Conservation (phyloP, 2,329 filamentous ascomycete species). For the Colletotrichum kahawae region DNA sequence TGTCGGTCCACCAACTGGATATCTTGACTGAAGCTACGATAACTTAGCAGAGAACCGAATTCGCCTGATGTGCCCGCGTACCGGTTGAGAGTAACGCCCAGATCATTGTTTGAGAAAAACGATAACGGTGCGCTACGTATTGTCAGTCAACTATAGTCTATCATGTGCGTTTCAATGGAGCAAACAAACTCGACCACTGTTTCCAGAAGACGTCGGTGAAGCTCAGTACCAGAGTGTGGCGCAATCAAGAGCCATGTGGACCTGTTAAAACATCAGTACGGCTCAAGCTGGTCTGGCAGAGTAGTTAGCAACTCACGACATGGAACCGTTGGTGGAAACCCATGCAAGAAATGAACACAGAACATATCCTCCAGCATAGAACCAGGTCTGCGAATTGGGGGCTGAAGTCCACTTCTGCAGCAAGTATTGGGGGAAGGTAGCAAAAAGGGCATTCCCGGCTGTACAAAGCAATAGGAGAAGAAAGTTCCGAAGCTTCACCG, state of each 20-base stretch:
- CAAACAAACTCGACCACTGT: neutral
- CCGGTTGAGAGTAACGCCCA: constrained; percentile 23
- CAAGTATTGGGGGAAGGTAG: constrained; percentile 15
- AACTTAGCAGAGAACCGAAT: neutral
- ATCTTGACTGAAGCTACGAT: constrained; percentile 29
- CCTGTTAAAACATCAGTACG: neutral
- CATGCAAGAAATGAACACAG: neutral
- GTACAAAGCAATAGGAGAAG: constrained; percentile 7
- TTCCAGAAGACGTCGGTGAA: constrained; percentile 2
- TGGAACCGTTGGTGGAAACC: neutral
- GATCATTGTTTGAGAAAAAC: constrained; percentile 27
- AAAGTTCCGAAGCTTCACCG: neutral
- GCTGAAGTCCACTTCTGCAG: constrained; percentile 15
- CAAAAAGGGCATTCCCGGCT: neutral
- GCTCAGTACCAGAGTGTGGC: neutral
- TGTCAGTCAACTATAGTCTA: neutral
- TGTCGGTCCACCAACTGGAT: constrained; percentile 27
- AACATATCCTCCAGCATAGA: neutral
- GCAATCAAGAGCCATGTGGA: neutral
- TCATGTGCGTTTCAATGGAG: too few relatives aligned
- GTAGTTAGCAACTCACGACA: neutral
- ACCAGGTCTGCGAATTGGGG: neutral
- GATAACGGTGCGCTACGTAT: constrained; percentile 3
- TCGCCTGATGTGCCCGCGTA: neutral
- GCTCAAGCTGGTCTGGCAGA: neutral